phyloP scores from a whole-genome alignment of 805 yeast genomes.

The Candida pini region DNA sequence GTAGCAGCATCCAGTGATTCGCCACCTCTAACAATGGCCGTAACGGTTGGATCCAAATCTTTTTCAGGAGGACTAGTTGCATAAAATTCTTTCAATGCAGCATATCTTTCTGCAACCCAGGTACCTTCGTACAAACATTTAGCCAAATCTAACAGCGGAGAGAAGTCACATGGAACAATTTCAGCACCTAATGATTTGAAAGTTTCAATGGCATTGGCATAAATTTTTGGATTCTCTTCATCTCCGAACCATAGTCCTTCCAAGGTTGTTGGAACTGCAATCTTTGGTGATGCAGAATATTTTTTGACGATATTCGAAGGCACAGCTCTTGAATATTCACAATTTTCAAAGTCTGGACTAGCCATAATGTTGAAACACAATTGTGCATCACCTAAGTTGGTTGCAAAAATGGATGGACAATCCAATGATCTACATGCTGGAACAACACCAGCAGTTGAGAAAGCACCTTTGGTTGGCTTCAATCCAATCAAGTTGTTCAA shows the following conservation, averaged over 20 bases:
- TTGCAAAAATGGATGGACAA: slow-evolving; percentile 81
- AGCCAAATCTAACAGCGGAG: slow-evolving; percentile 75
- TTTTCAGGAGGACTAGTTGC: slow-evolving; percentile 63
- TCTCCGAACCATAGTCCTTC: slow-evolving; percentile 73
- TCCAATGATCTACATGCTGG: slow-evolving; percentile 96
- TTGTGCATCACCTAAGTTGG: slow-evolving; percentile 81
- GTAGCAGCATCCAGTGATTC: slow-evolving; percentile 75
- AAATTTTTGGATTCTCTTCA: slow-evolving; percentile 66
- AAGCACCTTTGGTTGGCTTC: slow-evolving; percentile 86
- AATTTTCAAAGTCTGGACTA: slow-evolving; percentile 56
- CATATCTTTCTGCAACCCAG: slow-evolving; percentile 96
- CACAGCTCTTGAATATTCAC: slow-evolving; percentile 74
- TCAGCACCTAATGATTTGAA: slow-evolving; percentile 50
- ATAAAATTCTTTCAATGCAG: slow-evolving; percentile 72
- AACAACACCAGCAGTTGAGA: slow-evolving; percentile 87
- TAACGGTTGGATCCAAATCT: slow-evolving; percentile 80
- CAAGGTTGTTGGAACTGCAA: slow-evolving; percentile 72
- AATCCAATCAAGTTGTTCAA: slow-evolving; percentile 87
- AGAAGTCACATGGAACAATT: slow-evolving; percentile 61
- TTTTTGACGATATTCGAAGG: slow-evolving; percentile 60
- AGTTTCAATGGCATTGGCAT: slow-evolving; percentile 51
- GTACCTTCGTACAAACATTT: slow-evolving; percentile 91
- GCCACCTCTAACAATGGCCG: slow-evolving; percentile 71
- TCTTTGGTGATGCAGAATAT: slow-evolving; percentile 53
- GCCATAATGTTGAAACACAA: slow-evolving; percentile 66